phyloP scores from a whole-genome alignment of 1,139 yeast genomes.

The Debaryomyces psychrophilus region DNA sequence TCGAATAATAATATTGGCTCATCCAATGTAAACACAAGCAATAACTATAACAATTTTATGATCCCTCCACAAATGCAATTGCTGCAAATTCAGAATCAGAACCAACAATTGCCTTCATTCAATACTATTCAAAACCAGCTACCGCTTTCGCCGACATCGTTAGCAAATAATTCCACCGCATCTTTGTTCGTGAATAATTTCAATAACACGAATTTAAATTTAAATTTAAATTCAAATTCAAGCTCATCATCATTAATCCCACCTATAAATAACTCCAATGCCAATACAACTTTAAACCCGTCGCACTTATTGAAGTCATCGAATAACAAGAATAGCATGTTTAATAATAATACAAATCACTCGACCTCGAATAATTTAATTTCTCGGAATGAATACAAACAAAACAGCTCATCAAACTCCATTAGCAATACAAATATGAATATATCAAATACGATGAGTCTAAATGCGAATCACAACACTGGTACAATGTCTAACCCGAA shows the following conservation, averaged over 20 bases:
- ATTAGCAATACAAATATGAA: background rate
- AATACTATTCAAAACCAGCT: constrained; percentile 40
- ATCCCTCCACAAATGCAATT: constrained; percentile 14
- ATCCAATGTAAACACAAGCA: constrained; percentile 15
- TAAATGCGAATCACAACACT: constrained; percentile 2
- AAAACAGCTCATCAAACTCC: constrained; percentile 1
- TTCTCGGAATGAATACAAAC: constrained; percentile 12
- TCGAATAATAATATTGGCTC: constrained; percentile 15
- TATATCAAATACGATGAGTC: background rate
- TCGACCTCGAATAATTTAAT: constrained; percentile 7
- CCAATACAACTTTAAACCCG: constrained; percentile 30
- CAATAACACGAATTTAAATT: constrained; percentile 6
- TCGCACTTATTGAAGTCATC: constrained; percentile 26
- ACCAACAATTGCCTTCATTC: constrained; percentile 41
- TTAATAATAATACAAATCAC: constrained; percentile 1
- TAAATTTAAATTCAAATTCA: constrained; percentile 8
- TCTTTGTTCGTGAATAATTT: constrained; percentile 11
- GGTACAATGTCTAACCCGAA: background rate
- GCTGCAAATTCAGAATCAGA: constrained; percentile 34
- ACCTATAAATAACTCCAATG: constrained; percentile 17
- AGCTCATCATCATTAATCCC: constrained; percentile 18
- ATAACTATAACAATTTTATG: constrained; percentile 8
- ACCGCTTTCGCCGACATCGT: constrained; percentile 27
- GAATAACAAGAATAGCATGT: constrained; percentile 10
- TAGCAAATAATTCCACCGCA: constrained; percentile 12